A percentile compares a stretch with the other conserved stretches of the same genome.
phyloP scores from a whole-genome alignment of 805 yeast species.

The Saccharomycopsis sp. region DNA sequence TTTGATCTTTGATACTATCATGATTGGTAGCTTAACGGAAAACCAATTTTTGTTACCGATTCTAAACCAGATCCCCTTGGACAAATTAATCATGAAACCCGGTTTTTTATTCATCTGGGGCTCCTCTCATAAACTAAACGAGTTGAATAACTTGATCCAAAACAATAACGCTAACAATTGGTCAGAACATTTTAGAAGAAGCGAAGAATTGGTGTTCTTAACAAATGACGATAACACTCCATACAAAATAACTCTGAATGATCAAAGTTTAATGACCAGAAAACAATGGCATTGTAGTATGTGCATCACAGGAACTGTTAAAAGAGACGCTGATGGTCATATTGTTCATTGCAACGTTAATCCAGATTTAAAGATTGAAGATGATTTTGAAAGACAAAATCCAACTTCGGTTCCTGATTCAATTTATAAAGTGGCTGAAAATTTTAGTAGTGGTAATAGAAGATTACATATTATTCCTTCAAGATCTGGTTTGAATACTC shows the following conservation, averaged over 20 bases:
- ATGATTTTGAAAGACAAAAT: slow-evolving; percentile 23
- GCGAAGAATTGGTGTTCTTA: slow-evolving; percentile 80
- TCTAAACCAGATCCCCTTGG: slow-evolving; percentile 57
- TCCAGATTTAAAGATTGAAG: slow-evolving; percentile 75
- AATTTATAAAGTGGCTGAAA: slow-evolving; percentile 76
- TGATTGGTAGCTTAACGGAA: slow-evolving; percentile 81
- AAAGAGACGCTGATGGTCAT: slow-evolving; percentile 75
- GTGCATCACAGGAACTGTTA: slow-evolving; percentile 92
- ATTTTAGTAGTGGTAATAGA: slow-evolving; percentile 73
- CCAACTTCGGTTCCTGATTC: slow-evolving; percentile 58
- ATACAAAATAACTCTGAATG: slow-evolving; percentile 22
- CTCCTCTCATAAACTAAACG: slow-evolving; percentile 42
- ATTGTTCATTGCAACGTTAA: slow-evolving; percentile 88
- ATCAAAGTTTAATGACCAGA: slow-evolving; percentile 44
- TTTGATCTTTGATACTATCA: slow-evolving; percentile 74
- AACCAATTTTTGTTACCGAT: slow-evolving; percentile 58
- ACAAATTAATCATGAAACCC: slow-evolving; percentile 68
- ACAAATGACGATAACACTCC: slow-evolving; percentile 40
- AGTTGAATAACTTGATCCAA: slow-evolving; percentile 48
- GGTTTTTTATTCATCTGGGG: slow-evolving; percentile 87
- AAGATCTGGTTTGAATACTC: slow-evolving; percentile 51
- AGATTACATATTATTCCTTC: slow-evolving; percentile 81
- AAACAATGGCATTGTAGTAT: slow-evolving; percentile 97
- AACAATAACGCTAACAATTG: slow-evolving; percentile 20
- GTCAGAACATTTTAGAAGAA: slow-evolving; percentile 67